phyloP scores from a whole-genome alignment of 495 filamentous ascomycete genomes.

The Penicillium goetzii region DNA sequence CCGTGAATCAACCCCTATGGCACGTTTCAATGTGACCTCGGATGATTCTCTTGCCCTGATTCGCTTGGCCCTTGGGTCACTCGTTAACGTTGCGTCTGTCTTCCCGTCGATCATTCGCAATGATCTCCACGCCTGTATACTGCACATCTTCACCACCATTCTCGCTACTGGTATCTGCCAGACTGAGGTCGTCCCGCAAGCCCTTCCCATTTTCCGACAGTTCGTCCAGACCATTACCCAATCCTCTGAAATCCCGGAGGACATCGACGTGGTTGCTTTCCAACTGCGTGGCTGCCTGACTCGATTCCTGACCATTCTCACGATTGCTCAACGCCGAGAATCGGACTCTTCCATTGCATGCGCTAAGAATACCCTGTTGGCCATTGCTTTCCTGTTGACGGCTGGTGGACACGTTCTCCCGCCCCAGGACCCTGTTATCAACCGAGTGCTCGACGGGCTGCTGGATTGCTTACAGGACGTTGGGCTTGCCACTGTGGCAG shows the following conservation, averaged over 20 bases:
- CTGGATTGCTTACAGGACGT: slow-evolving; percentile 79
- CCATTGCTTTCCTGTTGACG: slow-evolving; percentile 85
- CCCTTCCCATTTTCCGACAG: slow-evolving; percentile 87
- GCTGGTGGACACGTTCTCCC: slow-evolving; percentile 72
- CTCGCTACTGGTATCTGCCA: slow-evolving; percentile 87
- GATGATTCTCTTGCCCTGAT: slow-evolving; percentile 87
- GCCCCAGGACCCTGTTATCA: slow-evolving; percentile 71
- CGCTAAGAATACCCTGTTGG: slow-evolving; percentile 90
- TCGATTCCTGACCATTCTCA: slow-evolving; percentile 78
- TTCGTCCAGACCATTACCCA: slow-evolving; percentile 78
- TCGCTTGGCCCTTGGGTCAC: slow-evolving; percentile 74
- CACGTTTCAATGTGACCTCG: slow-evolving; percentile 59
- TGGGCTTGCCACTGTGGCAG: slow-evolving; percentile 82
- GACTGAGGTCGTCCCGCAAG: slow-evolving; percentile 83
- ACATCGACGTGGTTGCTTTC: slow-evolving; percentile 43
- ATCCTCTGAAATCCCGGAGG: slow-evolving; percentile 37
- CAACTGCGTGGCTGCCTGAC: slow-evolving; percentile 75
- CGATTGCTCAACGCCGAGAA: slow-evolving; percentile 82
- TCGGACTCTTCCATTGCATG: slow-evolving; percentile 78
- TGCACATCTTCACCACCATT: slow-evolving; percentile 95
- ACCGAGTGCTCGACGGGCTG: slow-evolving; percentile 71
- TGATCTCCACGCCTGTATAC: slow-evolving; percentile 93
- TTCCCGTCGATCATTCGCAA: slow-evolving; percentile 96
- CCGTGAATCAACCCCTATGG: slow-evolving; percentile 70
- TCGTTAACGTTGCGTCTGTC: slow-evolving; percentile 91